phyloP scores from a whole-genome alignment of 208 protist species.

The Trypanosoma melophagium region DNA sequence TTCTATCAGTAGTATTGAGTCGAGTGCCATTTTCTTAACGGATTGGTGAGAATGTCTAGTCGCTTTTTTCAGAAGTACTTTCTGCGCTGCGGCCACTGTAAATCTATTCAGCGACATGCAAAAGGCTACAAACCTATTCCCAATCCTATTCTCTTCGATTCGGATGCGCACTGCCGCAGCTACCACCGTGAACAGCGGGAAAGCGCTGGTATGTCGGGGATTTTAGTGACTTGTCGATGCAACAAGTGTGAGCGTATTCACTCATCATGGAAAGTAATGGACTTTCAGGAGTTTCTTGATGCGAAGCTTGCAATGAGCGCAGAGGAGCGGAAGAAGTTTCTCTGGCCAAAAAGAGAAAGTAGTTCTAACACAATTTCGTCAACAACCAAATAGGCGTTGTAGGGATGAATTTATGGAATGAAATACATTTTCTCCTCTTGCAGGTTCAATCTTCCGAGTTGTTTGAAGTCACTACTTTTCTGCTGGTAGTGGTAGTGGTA shows the following conservation, averaged over 20 bases:
- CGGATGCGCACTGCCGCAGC: conserved; percentile 78
- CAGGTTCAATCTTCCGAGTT: no score
- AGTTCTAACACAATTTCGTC: background rate
- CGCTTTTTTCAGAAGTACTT: conserved; percentile 83
- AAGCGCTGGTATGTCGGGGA: conserved; percentile 51
- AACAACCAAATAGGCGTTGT: background rate
- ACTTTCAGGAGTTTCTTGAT: conserved; percentile 72
- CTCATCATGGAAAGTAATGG: conserved; percentile 70
- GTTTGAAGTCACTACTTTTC: no score
- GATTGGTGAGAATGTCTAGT: conserved; percentile 50
- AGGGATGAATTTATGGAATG: no score
- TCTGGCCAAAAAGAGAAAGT: conserved; percentile 14
- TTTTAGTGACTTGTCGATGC: conserved; percentile 62
- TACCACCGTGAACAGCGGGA: conserved; percentile 76
- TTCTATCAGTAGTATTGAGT: background rate
- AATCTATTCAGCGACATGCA: conserved; percentile 59
- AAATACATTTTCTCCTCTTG: no score
- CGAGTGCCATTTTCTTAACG: background rate
- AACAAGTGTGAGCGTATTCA: conserved; percentile 70
- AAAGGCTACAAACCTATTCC: conserved; percentile 82
- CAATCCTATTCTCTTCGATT: conserved; percentile 87
- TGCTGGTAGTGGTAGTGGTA: no score
- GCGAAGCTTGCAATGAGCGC: conserved; percentile 55
- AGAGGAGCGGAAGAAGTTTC: conserved; percentile 31
- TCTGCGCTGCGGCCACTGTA: conserved; percentile 69